Evolutionary conservation across 768 basidiomycete species (phyloP), one percentile per base, ranked within the genome.

Genomic region (Tubosaeta sp.): DNA sequence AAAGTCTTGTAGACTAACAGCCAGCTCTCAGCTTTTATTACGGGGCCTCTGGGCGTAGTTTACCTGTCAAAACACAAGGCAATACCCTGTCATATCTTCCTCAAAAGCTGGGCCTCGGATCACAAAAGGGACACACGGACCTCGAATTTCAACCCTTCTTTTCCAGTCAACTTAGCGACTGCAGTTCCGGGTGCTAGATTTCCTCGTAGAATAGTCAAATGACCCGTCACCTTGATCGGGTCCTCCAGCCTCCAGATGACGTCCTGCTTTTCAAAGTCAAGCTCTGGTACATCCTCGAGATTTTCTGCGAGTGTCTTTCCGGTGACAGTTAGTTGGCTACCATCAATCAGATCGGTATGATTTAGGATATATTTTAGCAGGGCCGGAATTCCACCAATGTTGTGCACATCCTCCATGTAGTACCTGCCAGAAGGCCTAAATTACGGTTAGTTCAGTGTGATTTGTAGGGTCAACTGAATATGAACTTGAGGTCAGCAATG

Each of bases 151-250:
- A 82, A 68, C 5, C 94, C 94, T 71, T 97, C 94, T 70, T 95
- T 94, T 13, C 94, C 93, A 6, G 94, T 95, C 56, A 97, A 74
- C 71, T 97, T 97, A 14, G 92, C 91, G 17, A 97, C 93, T 27
- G 91, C 86, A 1, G 85, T 85, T 45, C 80, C 88, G 0, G 94
- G 94, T 4, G 89, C 85, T 39, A 97, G 74, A 69, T 89, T 94
- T n/a, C 94, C 94, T 47, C 84, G 80, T 55, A 97, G 70, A 61
- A 97, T 92, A 12, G 84, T 85, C 59, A 97, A 70, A 70, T 95
- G 94, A 1, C 94, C 94, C 4, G 85, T 92, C 22, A 74, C 63
- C 66, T 97, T 95, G 71, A 97, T 87, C 10, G 94, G 91, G 62
- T 91, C 79, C 26, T 78, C 77, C 41, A 94, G 68, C 38, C 73